These are phyloP conservation scores for Collariella sp. DNA, from an alignment of 495 filamentous ascomycete species.

Conservation along the genomic window DNA sequence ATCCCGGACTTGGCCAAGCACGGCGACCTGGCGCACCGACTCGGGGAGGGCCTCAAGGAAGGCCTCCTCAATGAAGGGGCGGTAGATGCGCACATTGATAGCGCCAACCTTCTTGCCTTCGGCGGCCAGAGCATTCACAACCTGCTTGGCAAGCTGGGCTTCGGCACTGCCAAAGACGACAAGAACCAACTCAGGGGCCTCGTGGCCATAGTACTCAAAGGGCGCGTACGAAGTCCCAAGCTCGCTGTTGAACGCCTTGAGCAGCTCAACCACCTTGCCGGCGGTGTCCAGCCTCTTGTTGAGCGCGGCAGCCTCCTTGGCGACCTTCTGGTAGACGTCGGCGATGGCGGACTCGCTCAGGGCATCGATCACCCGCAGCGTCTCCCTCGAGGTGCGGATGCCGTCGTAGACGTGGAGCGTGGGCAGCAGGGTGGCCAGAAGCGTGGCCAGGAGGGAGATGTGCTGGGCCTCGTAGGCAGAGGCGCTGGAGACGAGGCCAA, in stretches of 20 bases:
- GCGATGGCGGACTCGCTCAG: slow-evolving; percentile 64
- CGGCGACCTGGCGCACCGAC: slow-evolving; percentile 63
- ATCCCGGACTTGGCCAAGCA: slow-evolving; percentile 52
- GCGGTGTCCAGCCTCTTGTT: slow-evolving; percentile 67
- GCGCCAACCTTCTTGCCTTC: slow-evolving; percentile 72
- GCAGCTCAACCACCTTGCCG: slow-evolving; percentile 62
- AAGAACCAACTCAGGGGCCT: slow-evolving; percentile 64
- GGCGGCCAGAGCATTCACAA: slow-evolving; percentile 62
- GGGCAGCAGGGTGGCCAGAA: slow-evolving; percentile 70
- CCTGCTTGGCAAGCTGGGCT: slow-evolving; percentile 73
- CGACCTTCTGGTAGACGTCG: slow-evolving; percentile 59
- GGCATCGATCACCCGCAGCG: slow-evolving; percentile 74
- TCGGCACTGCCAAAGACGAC: slow-evolving; percentile 91
- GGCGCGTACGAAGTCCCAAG: slow-evolving; percentile 85
- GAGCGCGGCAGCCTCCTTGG: slow-evolving; percentile 47
- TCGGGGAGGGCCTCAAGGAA: slow-evolving; percentile 75
- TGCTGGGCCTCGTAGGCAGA: slow-evolving; percentile 90
- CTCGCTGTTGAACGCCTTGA: slow-evolving; percentile 80
- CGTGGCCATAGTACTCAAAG: slow-evolving; percentile 92
- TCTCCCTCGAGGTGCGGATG: slow-evolving; percentile 75
- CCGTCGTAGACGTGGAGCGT: slow-evolving; percentile 92
- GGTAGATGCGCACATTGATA: slow-evolving; percentile 84
- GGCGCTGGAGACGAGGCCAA: slow-evolving; percentile 75
- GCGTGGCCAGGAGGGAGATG: slow-evolving; percentile 82
- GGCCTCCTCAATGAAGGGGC: slow-evolving; percentile 87